phyloP scores from a whole-genome alignment of 306 rosid genomes.

The Cicer bijugum region DNA sequence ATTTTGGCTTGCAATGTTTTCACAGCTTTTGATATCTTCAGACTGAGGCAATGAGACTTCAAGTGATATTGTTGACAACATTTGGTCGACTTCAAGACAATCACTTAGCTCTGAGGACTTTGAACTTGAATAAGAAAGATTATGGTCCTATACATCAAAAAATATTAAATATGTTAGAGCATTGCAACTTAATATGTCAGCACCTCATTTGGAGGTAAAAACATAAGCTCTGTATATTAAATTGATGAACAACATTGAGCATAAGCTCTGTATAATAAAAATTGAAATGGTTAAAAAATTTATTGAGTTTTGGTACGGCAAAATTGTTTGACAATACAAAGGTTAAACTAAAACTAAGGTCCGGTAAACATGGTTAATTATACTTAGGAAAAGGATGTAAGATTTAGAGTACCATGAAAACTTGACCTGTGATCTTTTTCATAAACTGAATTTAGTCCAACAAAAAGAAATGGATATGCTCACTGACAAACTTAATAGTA shows the following conservation, averaged over 20 bases:
- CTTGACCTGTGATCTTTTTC: slow-evolving; percentile 21
- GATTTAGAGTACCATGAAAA: slow-evolving; percentile 20
- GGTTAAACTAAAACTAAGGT: slow-evolving; percentile 21
- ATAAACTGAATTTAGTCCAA: slow-evolving; percentile 24
- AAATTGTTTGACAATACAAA: slow-evolving; percentile 41
- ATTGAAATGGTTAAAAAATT: slow-evolving; percentile 2
- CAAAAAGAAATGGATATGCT: slow-evolving; percentile 38
- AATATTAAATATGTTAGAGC: neutral
- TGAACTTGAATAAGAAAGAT: slow-evolving; percentile 49
- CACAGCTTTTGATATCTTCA: slow-evolving; percentile 48
- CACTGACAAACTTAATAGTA: slow-evolving; percentile 15
- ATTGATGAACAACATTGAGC: slow-evolving; percentile 13
- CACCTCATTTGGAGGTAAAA: neutral
- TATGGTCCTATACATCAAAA: slow-evolving; percentile 57
- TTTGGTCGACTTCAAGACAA: slow-evolving; percentile 45
- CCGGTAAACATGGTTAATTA: slow-evolving; percentile 13
- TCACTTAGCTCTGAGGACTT: slow-evolving; percentile 49
- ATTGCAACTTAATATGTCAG: slow-evolving; percentile 14
- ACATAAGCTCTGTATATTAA: neutral
- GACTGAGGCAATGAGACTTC: slow-evolving; percentile 43
- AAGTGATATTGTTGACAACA: slow-evolving; percentile 52
- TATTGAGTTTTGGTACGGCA: slow-evolving; percentile 1
- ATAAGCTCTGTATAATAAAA: neutral
- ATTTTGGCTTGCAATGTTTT: slow-evolving; percentile 42
- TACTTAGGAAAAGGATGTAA: slow-evolving; percentile 42